Conservation (phyloP, 176 grass and related monocot species). For the Zea mays region Zm-B73-REFERENCE-NAM-5.0 NC_050097.1:184079501-184080000, state of each 20-base stretch:
- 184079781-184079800: slow-evolving; percentile 59
- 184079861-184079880: not conserved
- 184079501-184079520: slow-evolving; percentile 80
- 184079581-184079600: slow-evolving; percentile 68
- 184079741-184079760: slow-evolving; percentile 67
- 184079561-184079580: slow-evolving; percentile 71
- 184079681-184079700: slow-evolving; percentile 54
- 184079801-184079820: slow-evolving; percentile 66
- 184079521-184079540: slow-evolving; percentile 56
- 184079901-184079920: not conserved
- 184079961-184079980: too few species aligned
- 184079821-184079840: slow-evolving; percentile 74
- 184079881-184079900: not conserved
- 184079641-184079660: slow-evolving; percentile 82
- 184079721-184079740: slow-evolving; percentile 62
- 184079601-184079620: slow-evolving; percentile 83
- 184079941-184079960: too few species aligned
- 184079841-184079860: slow-evolving; percentile 55
- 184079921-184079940: too few species aligned
- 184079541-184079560: slow-evolving; percentile 61
- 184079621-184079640: slow-evolving; percentile 76
- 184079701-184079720: slow-evolving; percentile 52
- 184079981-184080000: too few species aligned
- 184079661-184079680: slow-evolving; percentile 86
- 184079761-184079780: slow-evolving; percentile 72